Conservation (phyloP, 345 rosid species). For the Punica granatum region DNA sequence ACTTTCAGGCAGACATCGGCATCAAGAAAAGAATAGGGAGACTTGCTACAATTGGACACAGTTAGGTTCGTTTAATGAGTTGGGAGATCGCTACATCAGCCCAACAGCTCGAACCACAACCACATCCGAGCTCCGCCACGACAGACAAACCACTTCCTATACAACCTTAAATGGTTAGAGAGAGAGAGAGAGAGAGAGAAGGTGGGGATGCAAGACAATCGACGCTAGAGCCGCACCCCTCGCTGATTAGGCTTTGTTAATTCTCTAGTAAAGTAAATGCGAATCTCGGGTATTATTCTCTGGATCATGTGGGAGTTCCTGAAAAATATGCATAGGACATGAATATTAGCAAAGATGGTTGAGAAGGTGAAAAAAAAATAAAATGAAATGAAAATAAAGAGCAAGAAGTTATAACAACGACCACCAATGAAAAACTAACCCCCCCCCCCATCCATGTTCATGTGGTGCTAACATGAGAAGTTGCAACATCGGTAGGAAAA, state of each 20-base stretch:
- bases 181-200: background rate
- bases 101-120: background rate
- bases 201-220: background rate
- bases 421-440: too few relatives aligned
- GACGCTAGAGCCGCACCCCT: background rate
- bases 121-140: background rate
- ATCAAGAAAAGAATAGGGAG: background rate
- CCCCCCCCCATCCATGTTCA: too few relatives aligned
- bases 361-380: background rate
- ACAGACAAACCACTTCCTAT: constrained; percentile 4
- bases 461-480: too few relatives aligned
- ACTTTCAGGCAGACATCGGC: background rate
- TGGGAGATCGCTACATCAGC: background rate
- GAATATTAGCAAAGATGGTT: background rate
- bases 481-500: too few relatives aligned
- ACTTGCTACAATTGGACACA: constrained; percentile 1
- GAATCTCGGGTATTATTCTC: constrained; percentile 18
- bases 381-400: background rate
- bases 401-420: too few relatives aligned
- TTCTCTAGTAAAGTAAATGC: constrained; percentile 9
- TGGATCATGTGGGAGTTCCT: constrained; percentile 21
- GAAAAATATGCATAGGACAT: constrained; percentile 7
- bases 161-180: constrained; percentile 12
- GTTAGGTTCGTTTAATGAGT: background rate
- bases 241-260: constrained; percentile 10